Percentiles rank a stretch among this genome's conserved stretches.
Conservation (phyloP, 2,329 filamentous ascomycete species). For the Zarea fungicola region DNA sequence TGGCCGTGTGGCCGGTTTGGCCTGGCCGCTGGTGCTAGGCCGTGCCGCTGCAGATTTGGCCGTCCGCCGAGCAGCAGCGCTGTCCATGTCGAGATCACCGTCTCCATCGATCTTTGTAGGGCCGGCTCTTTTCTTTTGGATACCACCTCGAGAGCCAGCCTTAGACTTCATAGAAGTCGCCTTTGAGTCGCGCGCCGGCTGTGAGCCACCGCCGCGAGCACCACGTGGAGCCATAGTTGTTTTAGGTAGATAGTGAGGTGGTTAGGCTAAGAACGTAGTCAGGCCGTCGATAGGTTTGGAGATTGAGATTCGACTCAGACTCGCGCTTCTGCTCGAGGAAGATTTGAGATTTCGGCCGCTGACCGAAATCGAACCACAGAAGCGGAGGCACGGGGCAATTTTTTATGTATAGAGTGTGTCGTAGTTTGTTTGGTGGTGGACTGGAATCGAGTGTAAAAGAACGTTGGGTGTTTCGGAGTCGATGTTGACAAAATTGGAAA, state of each 20-base stretch:
- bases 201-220: conserved; percentile 15
- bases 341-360: background rate
- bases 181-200: conserved; percentile 27
- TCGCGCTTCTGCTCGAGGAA: background rate
- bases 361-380: background rate
- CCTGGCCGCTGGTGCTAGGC: conserved; percentile 22
- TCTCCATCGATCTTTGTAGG: conserved; percentile 43
- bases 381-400: background rate
- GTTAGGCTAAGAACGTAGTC: conserved; percentile 6
- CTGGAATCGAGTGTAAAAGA: background rate
- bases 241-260: conserved; percentile 12
- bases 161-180: conserved; percentile 25
- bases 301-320: background rate
- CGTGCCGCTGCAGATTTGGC: conserved; percentile 25
- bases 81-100: conserved; percentile 57
- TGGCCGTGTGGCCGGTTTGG: conserved; percentile 25
- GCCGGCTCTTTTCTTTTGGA: conserved; percentile 43
- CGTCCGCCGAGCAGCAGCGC: conserved; percentile 27
- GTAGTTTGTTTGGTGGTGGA: background rate
- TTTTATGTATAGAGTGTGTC: background rate
- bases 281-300: conserved; percentile 2
- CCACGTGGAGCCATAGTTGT: conserved; percentile 19
- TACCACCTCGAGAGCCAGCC: conserved; percentile 39
- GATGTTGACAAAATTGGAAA: conserved; percentile 1
- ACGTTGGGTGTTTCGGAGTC: background rate